Evolutionary conservation across 1,284 basidiomycete genomes (phyloP).

Genomic region (Sporisorium sorghi): DNA sequence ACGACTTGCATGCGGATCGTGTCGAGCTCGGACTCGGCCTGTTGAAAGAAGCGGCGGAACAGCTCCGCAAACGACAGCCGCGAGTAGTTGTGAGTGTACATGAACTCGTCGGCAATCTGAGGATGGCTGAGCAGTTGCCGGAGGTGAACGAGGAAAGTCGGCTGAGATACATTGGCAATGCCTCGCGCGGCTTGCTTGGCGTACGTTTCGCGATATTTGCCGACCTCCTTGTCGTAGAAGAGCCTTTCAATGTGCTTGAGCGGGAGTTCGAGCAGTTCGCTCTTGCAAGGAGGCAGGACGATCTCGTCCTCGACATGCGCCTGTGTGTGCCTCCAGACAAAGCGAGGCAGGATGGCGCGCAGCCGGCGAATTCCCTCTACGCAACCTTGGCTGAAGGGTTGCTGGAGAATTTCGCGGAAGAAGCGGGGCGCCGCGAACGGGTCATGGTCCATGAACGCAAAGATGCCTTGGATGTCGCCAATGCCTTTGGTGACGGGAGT

Average conservation of each 20-base stretch:
- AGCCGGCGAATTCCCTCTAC: conserved; percentile 47
- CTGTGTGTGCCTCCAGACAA: conserved; percentile 55
- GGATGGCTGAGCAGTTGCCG: conserved; percentile 56
- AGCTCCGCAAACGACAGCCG: conserved; percentile 49
- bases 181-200: conserved; percentile 29
- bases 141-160: conserved; percentile 45
- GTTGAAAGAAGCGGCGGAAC: conserved; percentile 35
- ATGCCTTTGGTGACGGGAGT: conserved; percentile 54
- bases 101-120: conserved; percentile 47
- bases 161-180: conserved; percentile 17
- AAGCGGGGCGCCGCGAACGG: conserved; percentile 41
- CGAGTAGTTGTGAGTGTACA: conserved; percentile 40
- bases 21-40: conserved; percentile 41
- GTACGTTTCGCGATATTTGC: conserved; percentile 30
- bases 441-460: conserved; percentile 54
- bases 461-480: conserved; percentile 51
- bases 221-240: conserved; percentile 57
- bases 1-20: conserved; percentile 37
- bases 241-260: conserved; percentile 48
- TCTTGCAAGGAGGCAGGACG: conserved; percentile 38
- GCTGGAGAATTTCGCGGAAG: conserved; percentile 47
- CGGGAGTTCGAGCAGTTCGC: conserved; percentile 43
- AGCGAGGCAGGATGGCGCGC: conserved; percentile 42
- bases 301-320: conserved; percentile 55
- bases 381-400: conserved; percentile 46